Conservation (phyloP, 768 basidiomycete genomes). For the Trametes gibbosa region DNA sequence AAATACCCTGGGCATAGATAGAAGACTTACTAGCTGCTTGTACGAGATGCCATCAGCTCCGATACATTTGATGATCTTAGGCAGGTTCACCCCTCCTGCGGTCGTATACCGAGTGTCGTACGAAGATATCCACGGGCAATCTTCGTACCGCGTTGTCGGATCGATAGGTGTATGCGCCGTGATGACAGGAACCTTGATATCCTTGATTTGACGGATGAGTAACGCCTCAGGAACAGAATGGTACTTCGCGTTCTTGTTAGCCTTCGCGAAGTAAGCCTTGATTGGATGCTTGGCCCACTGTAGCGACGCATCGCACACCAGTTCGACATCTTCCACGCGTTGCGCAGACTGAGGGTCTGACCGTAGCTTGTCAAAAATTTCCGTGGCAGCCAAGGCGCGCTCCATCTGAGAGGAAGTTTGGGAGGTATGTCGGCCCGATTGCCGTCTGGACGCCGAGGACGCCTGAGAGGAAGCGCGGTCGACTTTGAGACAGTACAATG, state of each 20-base stretch:
- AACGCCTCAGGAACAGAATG: constrained; percentile 44
- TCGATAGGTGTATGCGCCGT: constrained; percentile 73
- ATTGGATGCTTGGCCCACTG: constrained; percentile 70
- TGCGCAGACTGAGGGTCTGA: constrained; percentile 36
- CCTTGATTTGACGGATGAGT: constrained; percentile 45
- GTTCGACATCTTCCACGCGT: constrained; percentile 53
- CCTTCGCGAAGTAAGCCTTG: constrained; percentile 27
- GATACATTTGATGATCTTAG: constrained; percentile 75
- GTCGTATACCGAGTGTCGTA: constrained; percentile 59
- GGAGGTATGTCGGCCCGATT: constrained; percentile 43
- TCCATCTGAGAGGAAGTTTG: constrained; percentile 46
- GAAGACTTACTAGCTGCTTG: constrained; percentile 70
- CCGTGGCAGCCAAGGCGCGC: constrained; percentile 61
- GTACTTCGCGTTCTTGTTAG: constrained; percentile 21
- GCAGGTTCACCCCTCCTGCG: constrained; percentile 78
- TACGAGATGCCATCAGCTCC: constrained; percentile 65
- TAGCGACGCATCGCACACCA: constrained; percentile 61
- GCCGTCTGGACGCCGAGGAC: constrained; percentile 35
- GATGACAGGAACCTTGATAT: constrained; percentile 78
- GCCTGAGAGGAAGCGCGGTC: constrained; percentile 25
- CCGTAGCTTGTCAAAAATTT: constrained; percentile 56
- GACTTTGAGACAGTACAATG: constrained; percentile 72
- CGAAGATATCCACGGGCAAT: constrained; percentile 63
- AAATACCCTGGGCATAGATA: not conserved
- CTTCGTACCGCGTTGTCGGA: constrained; percentile 60